Base-by-base conservation (phyloP, 768 basidiomycete genomes). In the Lactarius quietus region DNA sequence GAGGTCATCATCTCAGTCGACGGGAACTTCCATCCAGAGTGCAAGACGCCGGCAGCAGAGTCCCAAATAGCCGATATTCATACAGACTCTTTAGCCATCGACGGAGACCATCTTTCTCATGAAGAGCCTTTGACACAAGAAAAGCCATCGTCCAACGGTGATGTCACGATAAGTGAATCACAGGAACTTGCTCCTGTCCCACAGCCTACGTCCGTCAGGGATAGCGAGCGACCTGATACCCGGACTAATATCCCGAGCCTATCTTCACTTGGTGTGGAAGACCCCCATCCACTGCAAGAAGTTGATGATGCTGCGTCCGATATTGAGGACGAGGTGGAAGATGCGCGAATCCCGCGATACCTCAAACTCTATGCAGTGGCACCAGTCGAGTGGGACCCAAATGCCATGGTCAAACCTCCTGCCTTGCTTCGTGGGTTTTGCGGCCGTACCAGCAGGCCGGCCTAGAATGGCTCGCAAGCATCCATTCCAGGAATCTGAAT, bases 391-490 rank as follows among this genome's bases (percentile, higher is more conserved):
- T 90, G 89, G 89, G 81, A 86, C 62, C 73, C 82, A 1, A 79
- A 83, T 43, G 75, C 76, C 35, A 84, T 83, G 71, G 77, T 92
- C 53, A 84, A 78, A 43, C 80, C 90, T 0, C 86, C 88, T 7
- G 77, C 91, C 8, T 80, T 99, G 36, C 83, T 97, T 3, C 92
- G 96, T 5, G 96, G 95, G 84, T 84, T 43, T 79, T 99, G 54
- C 87, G 95, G 20, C 94, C 94, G 10, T 99, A 98, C 72, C 96
- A 99, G 73, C 87, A 95, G 57, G 83, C 91, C 4, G 96, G 96
- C 0, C 77, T 97, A 58, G 94, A 98, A 74, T 98, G 96, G 96
- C 86, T 97, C 51, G 89, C 93, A 6, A 91, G 87, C 72, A 78
- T 96, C 62, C 93, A 95, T 73, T 79, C 80, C 43, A 92, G 92